phyloP scores from a whole-genome alignment of 371 early-diverging fungal species.

The Funneliformis caledonium region DNA sequence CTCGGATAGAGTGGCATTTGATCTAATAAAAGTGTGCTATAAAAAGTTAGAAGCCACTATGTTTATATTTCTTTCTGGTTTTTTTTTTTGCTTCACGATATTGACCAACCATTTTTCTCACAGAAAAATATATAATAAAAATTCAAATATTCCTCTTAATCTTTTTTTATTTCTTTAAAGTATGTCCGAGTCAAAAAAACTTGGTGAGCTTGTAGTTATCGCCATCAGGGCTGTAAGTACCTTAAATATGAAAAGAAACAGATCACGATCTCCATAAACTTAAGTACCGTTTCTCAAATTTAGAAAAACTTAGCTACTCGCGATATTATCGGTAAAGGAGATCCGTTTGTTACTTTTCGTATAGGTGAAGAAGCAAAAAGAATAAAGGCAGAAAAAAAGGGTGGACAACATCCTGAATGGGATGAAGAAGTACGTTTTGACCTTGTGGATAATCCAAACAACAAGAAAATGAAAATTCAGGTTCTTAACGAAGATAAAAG shows the following conservation, averaged over 20 bases:
- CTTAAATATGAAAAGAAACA: not conserved
- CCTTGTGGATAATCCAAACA: constrained; percentile 34
- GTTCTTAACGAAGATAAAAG: constrained; percentile 46
- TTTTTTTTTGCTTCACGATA: too few relatives aligned
- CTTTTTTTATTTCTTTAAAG: not conserved
- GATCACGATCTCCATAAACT: not conserved
- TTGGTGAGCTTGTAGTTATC: constrained; percentile 32
- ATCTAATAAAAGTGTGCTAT: too few relatives aligned
- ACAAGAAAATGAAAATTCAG: constrained; percentile 41
- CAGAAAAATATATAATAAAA: too few relatives aligned
- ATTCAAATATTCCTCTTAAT: too few relatives aligned
- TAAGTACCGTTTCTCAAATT: not conserved
- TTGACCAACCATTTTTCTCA: too few relatives aligned
- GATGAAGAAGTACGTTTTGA: constrained; percentile 40
- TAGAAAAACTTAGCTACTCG: constrained; percentile 26
- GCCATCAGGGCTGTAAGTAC: constrained; percentile 23
- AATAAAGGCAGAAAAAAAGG: constrained; percentile 38
- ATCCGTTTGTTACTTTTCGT: constrained; percentile 34
- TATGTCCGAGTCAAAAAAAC: constrained; percentile 8
- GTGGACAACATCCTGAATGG: constrained; percentile 42
- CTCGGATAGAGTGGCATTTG: too few relatives aligned
- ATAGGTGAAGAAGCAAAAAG: constrained; percentile 15
- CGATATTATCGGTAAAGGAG: constrained; percentile 29
- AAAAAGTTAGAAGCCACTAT: too few relatives aligned
- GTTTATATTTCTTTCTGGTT: too few relatives aligned